Evolutionary conservation across 2,329 filamentous ascomycete genomes (phyloP), one percentile per base, ranked within the genome.

Genomic region (Botryotinia narcissicola): DNA sequence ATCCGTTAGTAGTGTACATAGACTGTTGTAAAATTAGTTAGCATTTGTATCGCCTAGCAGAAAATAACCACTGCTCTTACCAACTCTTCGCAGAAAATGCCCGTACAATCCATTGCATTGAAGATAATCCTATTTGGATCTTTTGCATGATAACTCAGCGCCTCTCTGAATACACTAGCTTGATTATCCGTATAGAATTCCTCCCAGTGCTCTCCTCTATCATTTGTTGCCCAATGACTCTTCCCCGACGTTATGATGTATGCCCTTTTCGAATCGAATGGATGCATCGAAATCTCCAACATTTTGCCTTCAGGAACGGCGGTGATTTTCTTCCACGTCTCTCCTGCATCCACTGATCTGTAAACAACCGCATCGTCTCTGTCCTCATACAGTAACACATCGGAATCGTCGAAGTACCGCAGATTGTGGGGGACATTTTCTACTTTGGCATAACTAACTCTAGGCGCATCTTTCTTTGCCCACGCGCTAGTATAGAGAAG

Each of bases 391-490:
- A 98, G 83, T 74, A 97, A 86, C 70, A 92, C 89, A 81, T 97
- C 91, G 77, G 93, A 95, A 82, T 95, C 93, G 80, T 96, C 91
- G 81, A 99, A 98, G 84, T 97, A 99, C 83, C 92, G 92, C 77
- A 98, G 85, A 81, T 90, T 90, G 71, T 84, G 81, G 0, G 94
- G 93, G 71, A 86, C 83, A 78, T 90, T 86, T 62, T 92, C 85
- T 83, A 98, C 93, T 64, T 87, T 83, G 71, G 85, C 92, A 74
- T 86, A 84, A 75, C 87, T 85, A 79, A 97, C 87, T 73, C 86
- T 86, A 37, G 95, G 95, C 67, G 86, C 74, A 71, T 81, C 79
- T 74, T 81, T 81, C 74, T 81, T 81, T 61, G 77, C 79, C 75
- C 74, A 77, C 40, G 76, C 75, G 63, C 71, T 71, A 46, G 75